phyloP scores from a whole-genome alignment of 768 basidiomycete genomes.

The Termitomyces titanicus region DNA sequence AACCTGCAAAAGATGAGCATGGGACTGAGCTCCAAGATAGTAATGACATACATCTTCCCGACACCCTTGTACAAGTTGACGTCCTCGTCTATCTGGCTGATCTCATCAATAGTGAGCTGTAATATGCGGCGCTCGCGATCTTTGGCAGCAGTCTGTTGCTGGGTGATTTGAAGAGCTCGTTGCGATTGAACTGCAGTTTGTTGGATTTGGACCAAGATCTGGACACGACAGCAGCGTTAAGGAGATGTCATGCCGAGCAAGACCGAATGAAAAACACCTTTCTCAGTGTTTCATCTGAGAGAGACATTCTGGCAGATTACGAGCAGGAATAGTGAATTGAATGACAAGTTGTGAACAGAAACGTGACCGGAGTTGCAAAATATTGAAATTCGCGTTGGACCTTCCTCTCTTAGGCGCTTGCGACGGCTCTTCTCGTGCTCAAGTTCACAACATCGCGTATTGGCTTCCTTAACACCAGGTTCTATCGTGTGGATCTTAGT shows the following conservation, averaged over 20 bases:
- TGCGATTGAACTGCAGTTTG: conserved; percentile 86
- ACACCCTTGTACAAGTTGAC: conserved; percentile 92
- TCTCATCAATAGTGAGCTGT: conserved; percentile 85
- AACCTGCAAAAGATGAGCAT: conserved; percentile 55
- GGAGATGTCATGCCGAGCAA: conserved; percentile 8
- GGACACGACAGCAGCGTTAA: conserved; percentile 20
- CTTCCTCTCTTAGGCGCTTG: conserved; percentile 5
- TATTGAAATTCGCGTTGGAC: conserved; percentile 20
- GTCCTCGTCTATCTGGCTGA: conserved; percentile 62
- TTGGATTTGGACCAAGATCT: conserved; percentile 94
- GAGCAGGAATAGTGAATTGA: neutral
- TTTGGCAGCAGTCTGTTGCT: conserved; percentile 74
- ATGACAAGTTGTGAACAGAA: neutral
- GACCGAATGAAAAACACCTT: conserved; percentile 42
- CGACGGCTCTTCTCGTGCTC: neutral
- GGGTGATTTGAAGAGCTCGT: conserved; percentile 65
- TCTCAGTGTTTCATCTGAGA: conserved; percentile 39
- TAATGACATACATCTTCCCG: conserved; percentile 78
- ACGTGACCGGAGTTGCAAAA: conserved; percentile 30
- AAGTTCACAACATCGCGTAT: neutral
- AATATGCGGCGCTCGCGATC: conserved; percentile 88
- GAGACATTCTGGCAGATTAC: conserved; percentile 18
- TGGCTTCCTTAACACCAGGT: neutral
- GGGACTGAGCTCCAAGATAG: neutral
- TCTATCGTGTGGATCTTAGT: conserved; percentile 6